Evolutionary conservation across 345 rosid species (phyloP), one percentile per base, ranked within the genome.

Genomic region (Eucalyptus shirleyi): DNA sequence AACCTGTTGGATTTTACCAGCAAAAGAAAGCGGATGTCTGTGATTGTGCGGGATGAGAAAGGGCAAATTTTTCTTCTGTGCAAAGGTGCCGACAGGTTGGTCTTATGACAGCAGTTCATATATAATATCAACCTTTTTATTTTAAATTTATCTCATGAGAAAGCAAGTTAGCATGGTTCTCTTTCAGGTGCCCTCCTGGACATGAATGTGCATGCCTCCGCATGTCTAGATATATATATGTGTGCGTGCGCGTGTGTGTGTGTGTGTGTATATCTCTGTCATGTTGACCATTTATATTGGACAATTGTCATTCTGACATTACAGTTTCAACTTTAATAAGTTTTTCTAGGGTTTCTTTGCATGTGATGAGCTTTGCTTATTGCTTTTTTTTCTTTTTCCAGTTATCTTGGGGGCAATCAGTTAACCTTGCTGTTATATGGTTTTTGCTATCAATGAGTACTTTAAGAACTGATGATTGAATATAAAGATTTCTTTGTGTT

Each of bases 21-120:
- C 95, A 97, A 97, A 94, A 96, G 99, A 91, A 98, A 97, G 94
- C 92, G 99, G 91, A 98, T 98, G 99, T 93, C 99, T 32, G 99
- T 98, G 24, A 94, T 98, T 89, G 95, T 98, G 90, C 94, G 89
- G 19, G 98, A 96, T 86, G 97, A 97, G 94, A 94, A 95, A 91
- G 99, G 98, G n/a, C 96, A 96, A 95, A 94, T 98, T 92, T 91
- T 98, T 90, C 96, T 98, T 90, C 93, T 98, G 86, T 97, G 99
- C 96, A 98, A 98, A 94, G 99, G 99, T 91, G 99, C 99, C 8
- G 99, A 98, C 95, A 98, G 99, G 99, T 98, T 92, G 93, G 95
- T 81, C 87, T 88, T 89, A 42, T 87, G 40, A 60, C 67, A 53
- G 24, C 40, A 44, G 23, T 88, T 92, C 49, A 55, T 49, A 45